Evolutionary conservation across 257 asterid species (phyloP).

Genomic region (Rauvolfia tetraphylla): DNA sequence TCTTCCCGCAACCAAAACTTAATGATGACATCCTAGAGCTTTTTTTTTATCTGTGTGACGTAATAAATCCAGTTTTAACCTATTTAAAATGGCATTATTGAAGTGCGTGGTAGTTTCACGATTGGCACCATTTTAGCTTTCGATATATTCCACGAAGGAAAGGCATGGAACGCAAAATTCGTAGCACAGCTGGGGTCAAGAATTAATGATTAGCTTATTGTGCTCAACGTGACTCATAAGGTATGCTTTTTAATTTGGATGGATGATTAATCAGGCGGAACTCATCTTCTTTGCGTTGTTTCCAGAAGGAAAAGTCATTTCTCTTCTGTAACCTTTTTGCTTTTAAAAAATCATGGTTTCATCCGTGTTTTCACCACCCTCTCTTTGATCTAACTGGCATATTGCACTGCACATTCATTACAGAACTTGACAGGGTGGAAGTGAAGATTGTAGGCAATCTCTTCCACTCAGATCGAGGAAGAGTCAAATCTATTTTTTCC

Average conservation of each 20-base stretch:
- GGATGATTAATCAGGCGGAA: not conserved
- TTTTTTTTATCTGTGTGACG: not conserved
- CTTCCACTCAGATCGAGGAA: no score
- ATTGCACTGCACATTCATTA: no score
- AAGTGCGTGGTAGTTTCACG: conserved; percentile 5
- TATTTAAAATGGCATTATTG: not conserved
- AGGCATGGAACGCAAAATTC: no score
- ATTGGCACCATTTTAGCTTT: not conserved
- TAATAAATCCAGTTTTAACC: not conserved
- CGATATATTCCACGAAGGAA: not conserved
- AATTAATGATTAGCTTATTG: conserved; percentile 7
- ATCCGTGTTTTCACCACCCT: not conserved
- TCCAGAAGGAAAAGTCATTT: not conserved
- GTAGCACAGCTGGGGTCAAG: not conserved
- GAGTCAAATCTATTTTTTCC: no score
- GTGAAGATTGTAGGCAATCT: no score
- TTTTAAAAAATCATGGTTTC: not conserved
- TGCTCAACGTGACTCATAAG: not conserved
- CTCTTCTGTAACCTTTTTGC: not conserved
- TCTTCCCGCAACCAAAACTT: not conserved
- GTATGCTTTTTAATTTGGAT: not conserved
- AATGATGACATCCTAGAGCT: not conserved
- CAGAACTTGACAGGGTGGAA: no score
- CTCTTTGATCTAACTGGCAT: no score
- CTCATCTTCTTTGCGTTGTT: not conserved